phyloP scores from a whole-genome alignment of 257 asterid species.

The Gynochthodes officinalis region DNA sequence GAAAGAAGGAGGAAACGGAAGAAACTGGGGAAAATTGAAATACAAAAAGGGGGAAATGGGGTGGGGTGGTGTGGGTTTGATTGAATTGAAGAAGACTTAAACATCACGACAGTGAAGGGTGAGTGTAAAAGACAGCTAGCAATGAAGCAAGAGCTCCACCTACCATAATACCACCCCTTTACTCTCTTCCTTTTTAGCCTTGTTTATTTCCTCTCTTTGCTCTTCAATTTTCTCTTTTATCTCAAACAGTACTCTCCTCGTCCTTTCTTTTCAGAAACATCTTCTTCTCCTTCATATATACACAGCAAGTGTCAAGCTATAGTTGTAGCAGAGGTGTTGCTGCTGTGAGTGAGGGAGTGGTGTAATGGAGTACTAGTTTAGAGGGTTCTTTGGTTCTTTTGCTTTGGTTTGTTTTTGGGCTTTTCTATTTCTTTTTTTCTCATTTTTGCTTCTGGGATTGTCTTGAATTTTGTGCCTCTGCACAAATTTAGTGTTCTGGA shows the following conservation, averaged over 20 bases:
- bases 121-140: slow-evolving; percentile 78
- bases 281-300: neutral
- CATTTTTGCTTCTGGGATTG: neutral
- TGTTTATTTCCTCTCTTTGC: neutral
- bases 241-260: neutral
- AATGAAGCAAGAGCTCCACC: slow-evolving; percentile 69
- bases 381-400: neutral
- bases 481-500: neutral
- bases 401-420: neutral
- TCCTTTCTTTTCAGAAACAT: neutral
- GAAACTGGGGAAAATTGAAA: neutral
- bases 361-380: neutral
- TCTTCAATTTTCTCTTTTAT: slow-evolving; percentile 12
- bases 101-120: slow-evolving; percentile 64
- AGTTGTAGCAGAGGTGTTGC: neutral
- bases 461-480: neutral
- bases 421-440: neutral
- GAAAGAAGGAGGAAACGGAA: too few species aligned
- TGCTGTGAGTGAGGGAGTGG: neutral
- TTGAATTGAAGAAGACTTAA: slow-evolving; percentile 55
- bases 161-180: slow-evolving; percentile 33
- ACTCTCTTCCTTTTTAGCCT: slow-evolving; percentile 16
- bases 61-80: slow-evolving; percentile 9
- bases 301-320: neutral
- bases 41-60: neutral